phyloP scores from a whole-genome alignment of 768 basidiomycete species.

The Russula vinacea region DNA sequence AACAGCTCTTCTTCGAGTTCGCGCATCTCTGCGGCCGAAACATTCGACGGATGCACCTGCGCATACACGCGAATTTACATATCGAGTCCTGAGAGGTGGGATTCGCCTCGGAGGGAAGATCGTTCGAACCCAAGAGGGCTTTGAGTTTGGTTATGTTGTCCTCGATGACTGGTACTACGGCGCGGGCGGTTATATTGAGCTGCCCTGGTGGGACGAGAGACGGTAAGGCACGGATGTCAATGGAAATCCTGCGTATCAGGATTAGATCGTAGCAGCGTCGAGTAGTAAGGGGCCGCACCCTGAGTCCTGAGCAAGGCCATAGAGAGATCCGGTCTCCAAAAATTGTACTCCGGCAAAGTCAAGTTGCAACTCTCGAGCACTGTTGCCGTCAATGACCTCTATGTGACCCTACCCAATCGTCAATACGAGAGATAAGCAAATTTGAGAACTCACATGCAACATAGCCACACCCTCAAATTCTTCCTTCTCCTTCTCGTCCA shows the following conservation, averaged over 20 bases:
- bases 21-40: slow-evolving; percentile 55
- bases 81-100: slow-evolving; percentile 39
- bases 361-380: slow-evolving; percentile 55
- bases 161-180: slow-evolving; percentile 24
- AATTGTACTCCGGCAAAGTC: slow-evolving; percentile 81
- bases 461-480: slow-evolving; percentile 50
- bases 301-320: slow-evolving; percentile 61
- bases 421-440: neutral
- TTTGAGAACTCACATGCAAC: slow-evolving; percentile 53
- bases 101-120: slow-evolving; percentile 20
- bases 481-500: slow-evolving; percentile 36
- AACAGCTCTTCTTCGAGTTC: slow-evolving; percentile 74
- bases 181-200: slow-evolving; percentile 24
- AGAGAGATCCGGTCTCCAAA: slow-evolving; percentile 68
- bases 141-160: slow-evolving; percentile 21
- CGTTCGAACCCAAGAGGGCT: slow-evolving; percentile 10
- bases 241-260: neutral
- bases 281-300: slow-evolving; percentile 45
- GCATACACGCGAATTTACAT: slow-evolving; percentile 68
- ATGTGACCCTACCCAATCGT: slow-evolving; percentile 56
- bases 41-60: slow-evolving; percentile 54
- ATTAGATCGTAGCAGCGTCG: neutral
- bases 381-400: slow-evolving; percentile 56
- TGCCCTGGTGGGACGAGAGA: slow-evolving; percentile 20
- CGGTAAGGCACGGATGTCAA: slow-evolving; percentile 19